Evolutionary conservation across 495 filamentous ascomycete species (phyloP).

Genomic region (Ramalina peruviana): DNA sequence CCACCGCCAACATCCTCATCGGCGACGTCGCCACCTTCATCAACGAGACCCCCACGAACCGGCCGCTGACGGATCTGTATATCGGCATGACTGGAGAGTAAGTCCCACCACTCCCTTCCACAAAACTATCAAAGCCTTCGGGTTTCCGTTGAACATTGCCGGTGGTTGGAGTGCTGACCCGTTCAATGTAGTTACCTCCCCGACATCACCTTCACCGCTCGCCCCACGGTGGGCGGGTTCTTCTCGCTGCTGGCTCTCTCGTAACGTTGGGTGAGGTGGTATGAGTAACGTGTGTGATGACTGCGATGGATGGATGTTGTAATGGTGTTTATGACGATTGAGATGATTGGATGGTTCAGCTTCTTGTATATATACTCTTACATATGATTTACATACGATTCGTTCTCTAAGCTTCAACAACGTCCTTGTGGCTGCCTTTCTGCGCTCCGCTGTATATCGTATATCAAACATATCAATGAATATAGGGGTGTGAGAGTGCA

Average conservation of each 20-base stretch:
- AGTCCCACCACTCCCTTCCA: conserved; percentile 7
- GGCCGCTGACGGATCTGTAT: conserved; percentile 42
- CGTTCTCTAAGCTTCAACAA: no score
- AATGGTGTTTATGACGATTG: neutral
- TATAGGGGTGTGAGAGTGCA: no score
- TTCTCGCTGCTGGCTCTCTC: conserved; percentile 35
- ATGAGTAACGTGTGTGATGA: neutral
- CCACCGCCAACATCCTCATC: conserved; percentile 35
- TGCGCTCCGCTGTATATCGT: no score
- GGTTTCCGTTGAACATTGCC: no score
- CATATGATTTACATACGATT: neutral
- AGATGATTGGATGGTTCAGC: neutral
- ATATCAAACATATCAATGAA: no score
- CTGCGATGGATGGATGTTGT: neutral
- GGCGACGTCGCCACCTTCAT: conserved; percentile 35
- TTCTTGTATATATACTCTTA: neutral
- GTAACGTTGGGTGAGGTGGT: neutral
- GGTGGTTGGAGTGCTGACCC: neutral
- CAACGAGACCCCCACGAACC: conserved; percentile 38
- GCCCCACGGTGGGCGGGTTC: conserved; percentile 40
- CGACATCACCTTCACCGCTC: conserved; percentile 30
- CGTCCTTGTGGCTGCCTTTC: no score
- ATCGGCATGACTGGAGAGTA: conserved; percentile 32
- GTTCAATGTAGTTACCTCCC: conserved; percentile 22
- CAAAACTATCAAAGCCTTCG: neutral